A percentile compares a stretch with the other conserved stretches of the same genome.
Evolutionary conservation across 176 grass and related monocot species (phyloP).

Genomic region (Themeda triandra): DNA sequence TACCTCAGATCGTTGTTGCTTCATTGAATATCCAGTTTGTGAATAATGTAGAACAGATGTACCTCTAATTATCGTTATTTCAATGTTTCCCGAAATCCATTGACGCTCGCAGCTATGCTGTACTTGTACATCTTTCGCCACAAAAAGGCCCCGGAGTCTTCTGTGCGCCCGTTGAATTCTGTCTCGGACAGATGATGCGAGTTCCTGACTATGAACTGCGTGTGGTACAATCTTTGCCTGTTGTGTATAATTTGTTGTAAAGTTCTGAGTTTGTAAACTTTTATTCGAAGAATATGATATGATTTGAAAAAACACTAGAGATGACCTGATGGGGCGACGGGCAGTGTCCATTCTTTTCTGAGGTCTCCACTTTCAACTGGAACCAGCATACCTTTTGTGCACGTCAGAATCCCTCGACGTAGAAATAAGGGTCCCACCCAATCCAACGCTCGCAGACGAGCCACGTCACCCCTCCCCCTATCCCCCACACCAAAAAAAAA

Average conservation of each 20-base stretch:
- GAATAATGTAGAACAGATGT: neutral
- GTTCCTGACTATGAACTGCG: neutral
- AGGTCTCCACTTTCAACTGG: neutral
- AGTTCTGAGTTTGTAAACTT: neutral
- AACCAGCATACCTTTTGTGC: neutral
- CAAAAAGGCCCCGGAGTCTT: too few relatives aligned
- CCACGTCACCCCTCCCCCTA: neutral
- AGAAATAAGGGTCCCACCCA: neutral
- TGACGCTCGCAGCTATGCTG: neutral
- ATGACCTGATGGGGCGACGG: neutral
- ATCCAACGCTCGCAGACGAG: conserved; percentile 5
- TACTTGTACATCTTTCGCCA: neutral
- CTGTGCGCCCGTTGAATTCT: neutral
- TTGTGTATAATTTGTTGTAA: neutral
- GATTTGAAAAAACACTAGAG: too few relatives aligned
- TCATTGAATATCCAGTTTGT: neutral
- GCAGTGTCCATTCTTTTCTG: neutral
- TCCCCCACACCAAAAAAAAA: conserved; percentile 1
- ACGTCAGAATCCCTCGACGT: neutral
- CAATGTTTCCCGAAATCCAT: neutral
- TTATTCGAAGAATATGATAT: neutral
- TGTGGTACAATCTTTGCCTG: neutral
- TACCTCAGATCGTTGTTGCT: neutral
- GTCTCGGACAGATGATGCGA: neutral
- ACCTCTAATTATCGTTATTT: neutral